phyloP scores from a whole-genome alignment of 2,329 filamentous ascomycete species.

The Aschersonia sp. region DNA sequence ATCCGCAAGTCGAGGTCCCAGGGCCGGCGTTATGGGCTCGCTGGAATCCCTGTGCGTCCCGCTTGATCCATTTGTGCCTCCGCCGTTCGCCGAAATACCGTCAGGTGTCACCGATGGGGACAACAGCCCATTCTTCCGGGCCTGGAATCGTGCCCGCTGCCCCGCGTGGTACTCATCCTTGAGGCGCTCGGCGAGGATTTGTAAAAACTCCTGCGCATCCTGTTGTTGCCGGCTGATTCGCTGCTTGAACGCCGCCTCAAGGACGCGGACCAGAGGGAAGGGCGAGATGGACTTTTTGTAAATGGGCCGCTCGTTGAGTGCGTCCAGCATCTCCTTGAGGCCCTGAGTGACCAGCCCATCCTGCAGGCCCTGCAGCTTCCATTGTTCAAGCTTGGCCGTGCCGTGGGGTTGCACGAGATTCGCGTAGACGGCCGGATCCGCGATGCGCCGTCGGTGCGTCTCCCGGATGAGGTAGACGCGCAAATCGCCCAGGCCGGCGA shows the following conservation, averaged over 20 bases:
- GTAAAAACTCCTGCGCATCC: slow-evolving; percentile 93
- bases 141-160: slow-evolving; percentile 51
- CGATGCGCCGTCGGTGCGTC: slow-evolving; percentile 68
- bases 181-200: slow-evolving; percentile 81
- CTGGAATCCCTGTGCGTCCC: no score
- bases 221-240: slow-evolving; percentile 90
- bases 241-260: slow-evolving; percentile 79
- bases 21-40: no score
- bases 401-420: slow-evolving; percentile 37
- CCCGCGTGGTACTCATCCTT: slow-evolving; percentile 91
- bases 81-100: neutral
- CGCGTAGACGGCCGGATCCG: slow-evolving; percentile 62
- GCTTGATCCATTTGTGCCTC: no score
- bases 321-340: slow-evolving; percentile 83
- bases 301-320: slow-evolving; percentile 83
- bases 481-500: slow-evolving; percentile 80
- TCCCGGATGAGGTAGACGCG: slow-evolving; percentile 86
- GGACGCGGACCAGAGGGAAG: slow-evolving; percentile 62
- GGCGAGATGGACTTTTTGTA: slow-evolving; percentile 89
- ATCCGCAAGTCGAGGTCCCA: no score
- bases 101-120: slow-evolving; percentile 1
- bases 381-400: slow-evolving; percentile 30
- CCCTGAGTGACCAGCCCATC: slow-evolving; percentile 71
- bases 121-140: slow-evolving; percentile 19
- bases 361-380: slow-evolving; percentile 57